Evolutionary conservation across 1,139 yeast genomes (phyloP).

Genomic region (Scheffersomyces insectosa): DNA sequence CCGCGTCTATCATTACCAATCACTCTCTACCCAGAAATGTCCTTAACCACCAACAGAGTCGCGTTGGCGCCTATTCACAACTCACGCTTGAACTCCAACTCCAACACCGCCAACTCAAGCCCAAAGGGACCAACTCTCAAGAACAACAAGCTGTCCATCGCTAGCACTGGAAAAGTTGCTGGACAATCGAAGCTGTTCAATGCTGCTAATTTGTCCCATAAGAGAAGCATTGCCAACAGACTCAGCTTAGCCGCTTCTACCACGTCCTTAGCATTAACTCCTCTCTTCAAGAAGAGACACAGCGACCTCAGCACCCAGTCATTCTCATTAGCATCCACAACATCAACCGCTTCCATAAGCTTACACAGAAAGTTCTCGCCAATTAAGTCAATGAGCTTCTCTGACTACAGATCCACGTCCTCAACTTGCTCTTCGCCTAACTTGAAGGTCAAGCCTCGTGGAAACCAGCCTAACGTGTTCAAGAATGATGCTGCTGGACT

Average conservation of each 20-base stretch:
- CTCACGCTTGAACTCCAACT: constrained; percentile 27
- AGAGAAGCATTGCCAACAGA: neutral
- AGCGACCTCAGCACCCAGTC: constrained; percentile 3
- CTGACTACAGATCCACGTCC: constrained; percentile 22
- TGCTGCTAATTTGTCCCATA: constrained; percentile 2
- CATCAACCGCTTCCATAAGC: constrained; percentile 1
- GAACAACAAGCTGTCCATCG: constrained; percentile 4
- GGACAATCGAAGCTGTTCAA: constrained; percentile 9
- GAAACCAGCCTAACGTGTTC: neutral
- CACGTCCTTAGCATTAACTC: constrained; percentile 6
- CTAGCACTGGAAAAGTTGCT: constrained; percentile 3
- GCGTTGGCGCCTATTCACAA: constrained; percentile 41
- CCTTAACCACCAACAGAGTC: constrained; percentile 24
- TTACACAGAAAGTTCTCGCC: constrained; percentile 6
- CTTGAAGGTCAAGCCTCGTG: constrained; percentile 4
- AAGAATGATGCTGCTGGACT: constrained; percentile 17
- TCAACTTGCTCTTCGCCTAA: constrained; percentile 5
- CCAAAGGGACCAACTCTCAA: neutral
- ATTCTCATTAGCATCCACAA: constrained; percentile 5
- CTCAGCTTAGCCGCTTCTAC: constrained; percentile 3
- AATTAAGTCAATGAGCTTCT: constrained; percentile 23
- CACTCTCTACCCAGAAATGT: neutral
- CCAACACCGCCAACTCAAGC: constrained; percentile 4
- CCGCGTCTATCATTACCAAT: too few relatives aligned
- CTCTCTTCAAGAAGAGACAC: constrained; percentile 5